These are phyloP conservation scores for Kondoa malvinella DNA, from an alignment of 768 basidiomycete genomes.

Conservation along the genomic window DNA sequence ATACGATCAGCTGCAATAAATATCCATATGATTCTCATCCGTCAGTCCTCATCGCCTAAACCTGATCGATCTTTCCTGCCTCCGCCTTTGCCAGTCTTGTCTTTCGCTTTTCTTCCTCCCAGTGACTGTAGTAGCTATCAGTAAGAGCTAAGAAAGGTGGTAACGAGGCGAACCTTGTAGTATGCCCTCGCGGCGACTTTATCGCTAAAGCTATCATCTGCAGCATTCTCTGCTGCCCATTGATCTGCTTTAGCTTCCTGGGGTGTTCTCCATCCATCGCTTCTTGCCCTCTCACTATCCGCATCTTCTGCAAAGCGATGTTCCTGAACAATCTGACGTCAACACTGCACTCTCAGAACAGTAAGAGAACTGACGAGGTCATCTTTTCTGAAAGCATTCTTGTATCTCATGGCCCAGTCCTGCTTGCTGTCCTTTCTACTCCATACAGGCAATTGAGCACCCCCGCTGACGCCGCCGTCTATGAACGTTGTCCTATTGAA, in stretches of 20 bases:
- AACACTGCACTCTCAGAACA: too few relatives aligned
- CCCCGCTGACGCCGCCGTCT: slow-evolving; percentile 22
- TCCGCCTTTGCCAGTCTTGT: background rate
- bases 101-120: background rate
- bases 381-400: slow-evolving; percentile 21
- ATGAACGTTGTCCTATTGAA: background rate
- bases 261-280: slow-evolving; percentile 20
- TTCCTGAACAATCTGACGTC: too few relatives aligned
- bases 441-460: slow-evolving; percentile 24
- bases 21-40: background rate
- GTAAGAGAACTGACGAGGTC: too few relatives aligned
- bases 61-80: background rate
- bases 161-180: slow-evolving; percentile 22
- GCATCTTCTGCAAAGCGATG: slow-evolving; percentile 11
- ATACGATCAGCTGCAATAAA: background rate
- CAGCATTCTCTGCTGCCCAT: slow-evolving; percentile 22
- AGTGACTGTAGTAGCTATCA: background rate
- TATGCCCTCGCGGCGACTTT: slow-evolving; percentile 25
- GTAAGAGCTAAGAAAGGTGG: background rate
- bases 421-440: slow-evolving; percentile 21
- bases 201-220: slow-evolving; percentile 6
- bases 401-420: slow-evolving; percentile 24
- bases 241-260: slow-evolving; percentile 24
- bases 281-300: slow-evolving; percentile 14
- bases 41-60: background rate